Evolutionary conservation across 345 rosid species (phyloP), one percentile per base, ranked within the genome.

Genomic region (Camelina sativa): DNA sequence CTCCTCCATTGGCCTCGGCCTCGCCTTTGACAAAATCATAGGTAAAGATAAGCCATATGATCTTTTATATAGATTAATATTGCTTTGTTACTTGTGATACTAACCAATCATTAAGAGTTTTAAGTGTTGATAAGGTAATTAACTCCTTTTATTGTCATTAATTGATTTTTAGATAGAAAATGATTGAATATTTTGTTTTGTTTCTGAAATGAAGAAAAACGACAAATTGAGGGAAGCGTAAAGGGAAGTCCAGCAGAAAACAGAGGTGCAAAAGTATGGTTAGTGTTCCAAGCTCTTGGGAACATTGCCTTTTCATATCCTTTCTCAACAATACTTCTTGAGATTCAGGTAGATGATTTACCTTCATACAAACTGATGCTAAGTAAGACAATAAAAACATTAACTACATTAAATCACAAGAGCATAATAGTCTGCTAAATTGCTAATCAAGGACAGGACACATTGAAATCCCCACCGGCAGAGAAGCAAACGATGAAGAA

Each of bases 291-390:
- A 76, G 89, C 94, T 35, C 81, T 91, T 23, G 97, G 97, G 74
- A 90, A 89, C 57, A 86, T 86, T 56, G 95, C 97, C 62, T 89
- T 91, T 73, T 84, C 97, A 17, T 89, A 89, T 74, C 89, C 91
- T 35, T 89, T 4, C 64, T 81, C 97, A 8, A 0, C 75, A 41
- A 82, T 89, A 76, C 90, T 91, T 32, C 78, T 91, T 6, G 93
- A 88, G 70, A 89, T 91, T 72, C 91, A 89, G 90, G 97, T 86
- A 74, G 22, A 19, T 10, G 5, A 4, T 51, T 41, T 30, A 25
- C 20, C 20, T 53, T 38, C 9, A 22, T 53, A 15, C 41, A 44
- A 9, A 37, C 11, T 43, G 47, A 4, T 43, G n/a, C 47, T 12
- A 43, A 43, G 41, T 38, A 38, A 38, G 41, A 38, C 3, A 8